Evolutionary conservation across 108 stramenopile species (phyloP).

Genomic region (Cylindrotheca fusiformis): DNA sequence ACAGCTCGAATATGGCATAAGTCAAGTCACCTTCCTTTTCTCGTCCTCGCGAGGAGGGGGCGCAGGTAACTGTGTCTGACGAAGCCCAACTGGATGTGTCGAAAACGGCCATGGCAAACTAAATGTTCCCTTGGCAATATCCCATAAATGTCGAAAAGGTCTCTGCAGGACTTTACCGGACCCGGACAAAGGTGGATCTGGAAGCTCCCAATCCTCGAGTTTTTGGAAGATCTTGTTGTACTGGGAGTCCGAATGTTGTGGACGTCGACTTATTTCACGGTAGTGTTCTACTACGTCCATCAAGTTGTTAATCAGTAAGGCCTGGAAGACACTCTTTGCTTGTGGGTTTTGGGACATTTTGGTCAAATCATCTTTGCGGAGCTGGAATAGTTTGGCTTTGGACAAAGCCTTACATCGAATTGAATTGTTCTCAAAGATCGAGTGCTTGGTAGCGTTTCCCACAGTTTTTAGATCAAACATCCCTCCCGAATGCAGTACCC

Average conservation of each 20-base stretch:
- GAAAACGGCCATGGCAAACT: conserved; percentile 23
- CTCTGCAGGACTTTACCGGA: conserved; percentile 18
- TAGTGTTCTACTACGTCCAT: conserved; percentile 9
- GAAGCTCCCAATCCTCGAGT: conserved; percentile 24
- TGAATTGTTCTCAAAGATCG: neutral
- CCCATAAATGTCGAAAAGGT: conserved; percentile 7
- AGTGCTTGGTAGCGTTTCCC: conserved; percentile 6
- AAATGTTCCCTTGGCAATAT: conserved; percentile 1
- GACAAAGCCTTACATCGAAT: neutral
- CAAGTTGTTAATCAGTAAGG: conserved; percentile 22
- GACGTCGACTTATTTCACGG: neutral
- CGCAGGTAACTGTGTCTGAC: conserved; percentile 21
- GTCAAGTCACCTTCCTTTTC: neutral
- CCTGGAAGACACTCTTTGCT: conserved; percentile 16
- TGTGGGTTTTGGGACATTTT: conserved; percentile 4
- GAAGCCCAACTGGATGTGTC: conserved; percentile 14
- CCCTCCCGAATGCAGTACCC: conserved; percentile 8
- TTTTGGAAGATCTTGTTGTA: conserved; percentile 13
- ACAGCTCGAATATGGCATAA: no score
- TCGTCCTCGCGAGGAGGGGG: conserved; percentile 3
- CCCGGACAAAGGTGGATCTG: conserved; percentile 12
- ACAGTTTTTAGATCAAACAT: conserved; percentile 32
- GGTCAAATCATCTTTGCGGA: neutral
- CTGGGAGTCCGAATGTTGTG: neutral
- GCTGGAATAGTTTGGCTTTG: conserved; percentile 11